These are phyloP conservation scores for Annulohypoxylon nitens DNA, from an alignment of 495 filamentous ascomycete species.

Conservation along the genomic window DNA sequence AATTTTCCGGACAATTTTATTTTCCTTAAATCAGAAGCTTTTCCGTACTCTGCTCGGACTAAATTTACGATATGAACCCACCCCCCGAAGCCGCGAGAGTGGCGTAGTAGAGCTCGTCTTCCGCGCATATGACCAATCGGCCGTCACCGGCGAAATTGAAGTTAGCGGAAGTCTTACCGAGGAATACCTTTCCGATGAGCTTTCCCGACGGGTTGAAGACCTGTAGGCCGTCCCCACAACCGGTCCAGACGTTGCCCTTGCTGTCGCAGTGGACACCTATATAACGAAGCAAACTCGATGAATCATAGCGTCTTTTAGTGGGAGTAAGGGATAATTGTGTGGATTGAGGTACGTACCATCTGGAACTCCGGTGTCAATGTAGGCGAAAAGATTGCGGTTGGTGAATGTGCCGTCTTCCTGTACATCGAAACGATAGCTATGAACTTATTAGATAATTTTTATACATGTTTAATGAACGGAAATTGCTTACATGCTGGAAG, in stretches of 20 bases:
- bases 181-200: conserved; percentile 70
- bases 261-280: conserved; percentile 68
- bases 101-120: conserved; percentile 64
- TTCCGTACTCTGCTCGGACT: neutral
- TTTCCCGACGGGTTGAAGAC: conserved; percentile 70
- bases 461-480: neutral
- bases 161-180: conserved; percentile 61
- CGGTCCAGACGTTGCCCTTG: conserved; percentile 71
- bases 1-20: neutral
- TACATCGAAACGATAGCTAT: conserved; percentile 59
- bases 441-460: conserved; percentile 13
- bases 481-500: conserved; percentile 56
- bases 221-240: conserved; percentile 72
- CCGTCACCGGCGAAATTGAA: conserved; percentile 70
- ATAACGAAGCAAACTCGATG: neutral
- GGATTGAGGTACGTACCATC: conserved; percentile 57
- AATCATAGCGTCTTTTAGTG: neutral
- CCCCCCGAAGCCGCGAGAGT: conserved; percentile 61
- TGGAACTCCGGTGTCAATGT: conserved; percentile 65
- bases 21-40: neutral
- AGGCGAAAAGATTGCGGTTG: conserved; percentile 69
- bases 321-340: neutral
- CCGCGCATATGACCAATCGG: conserved; percentile 63
- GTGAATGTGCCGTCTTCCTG: conserved; percentile 56
- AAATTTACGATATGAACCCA: conserved; percentile 24